phyloP scores from a whole-genome alignment of 2,329 filamentous ascomycete species.

The Neofusicoccum parvum region DNA sequence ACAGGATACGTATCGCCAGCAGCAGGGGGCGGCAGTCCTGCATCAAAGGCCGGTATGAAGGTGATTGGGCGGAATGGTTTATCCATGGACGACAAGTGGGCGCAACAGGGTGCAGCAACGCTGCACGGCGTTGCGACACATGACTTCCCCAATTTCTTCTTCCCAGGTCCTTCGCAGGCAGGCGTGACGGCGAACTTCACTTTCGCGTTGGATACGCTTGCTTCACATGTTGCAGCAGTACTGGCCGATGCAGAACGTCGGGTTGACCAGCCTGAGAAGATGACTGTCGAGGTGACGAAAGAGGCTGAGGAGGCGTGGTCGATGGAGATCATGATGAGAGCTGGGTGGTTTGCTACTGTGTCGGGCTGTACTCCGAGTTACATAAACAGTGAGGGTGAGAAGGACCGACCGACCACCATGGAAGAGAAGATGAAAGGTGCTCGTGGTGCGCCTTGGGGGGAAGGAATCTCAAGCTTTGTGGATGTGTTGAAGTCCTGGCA shows the following conservation, averaged over 20 bases:
- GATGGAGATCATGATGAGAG: background rate
- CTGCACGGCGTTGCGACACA: slow-evolving; percentile 54
- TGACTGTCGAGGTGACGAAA: background rate
- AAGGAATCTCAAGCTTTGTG: background rate
- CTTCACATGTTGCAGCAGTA: background rate
- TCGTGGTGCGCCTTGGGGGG: background rate
- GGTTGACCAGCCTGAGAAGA: background rate
- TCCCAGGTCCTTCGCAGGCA: slow-evolving; percentile 32
- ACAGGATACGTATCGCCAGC: slow-evolving; percentile 46
- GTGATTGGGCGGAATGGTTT: slow-evolving; percentile 50
- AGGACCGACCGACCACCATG: background rate
- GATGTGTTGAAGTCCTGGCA: background rate
- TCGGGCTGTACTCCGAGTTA: slow-evolving; percentile 5
- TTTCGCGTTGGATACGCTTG: background rate
- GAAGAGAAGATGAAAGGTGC: background rate
- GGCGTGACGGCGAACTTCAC: slow-evolving; percentile 36
- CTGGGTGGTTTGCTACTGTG: background rate
- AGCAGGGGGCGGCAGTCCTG: slow-evolving; percentile 29
- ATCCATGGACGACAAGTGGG: slow-evolving; percentile 51
- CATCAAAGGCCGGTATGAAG: slow-evolving; percentile 37
- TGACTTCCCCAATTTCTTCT: slow-evolving; percentile 61
- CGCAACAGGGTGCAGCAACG: slow-evolving; percentile 30
- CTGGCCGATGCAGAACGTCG: background rate
- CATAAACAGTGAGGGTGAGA: background rate
- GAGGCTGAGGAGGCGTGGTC: background rate